Percentiles rank a stretch among this genome's conserved stretches.
These are phyloP conservation scores for Mortierella sp. DNA, from an alignment of 371 early-diverging fungal genomes.

Conservation along the genomic window DNA sequence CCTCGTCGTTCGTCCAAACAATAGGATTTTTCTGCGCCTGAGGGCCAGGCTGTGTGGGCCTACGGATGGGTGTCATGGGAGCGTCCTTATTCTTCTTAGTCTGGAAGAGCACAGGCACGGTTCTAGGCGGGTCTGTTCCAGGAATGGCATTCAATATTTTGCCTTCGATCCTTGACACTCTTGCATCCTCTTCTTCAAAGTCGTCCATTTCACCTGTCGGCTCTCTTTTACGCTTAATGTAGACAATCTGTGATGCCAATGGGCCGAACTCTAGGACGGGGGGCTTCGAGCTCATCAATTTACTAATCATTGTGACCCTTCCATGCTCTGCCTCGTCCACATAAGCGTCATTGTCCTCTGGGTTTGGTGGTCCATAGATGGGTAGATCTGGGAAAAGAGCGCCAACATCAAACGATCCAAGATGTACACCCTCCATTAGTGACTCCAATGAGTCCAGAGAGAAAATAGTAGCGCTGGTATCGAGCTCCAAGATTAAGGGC, in stretches of 20 bases:
- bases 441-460: conserved; percentile 37
- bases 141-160: conserved; percentile 46
- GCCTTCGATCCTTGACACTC: conserved; percentile 57
- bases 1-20: conserved; percentile 81
- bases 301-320: conserved; percentile 53
- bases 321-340: conserved; percentile 52
- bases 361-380: conserved; percentile 61
- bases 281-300: conserved; percentile 46
- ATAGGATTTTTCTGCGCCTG: conserved; percentile 27
- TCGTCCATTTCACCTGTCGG: conserved; percentile 57
- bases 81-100: conserved; percentile 65
- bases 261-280: conserved; percentile 51
- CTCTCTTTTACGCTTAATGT: conserved; percentile 61
- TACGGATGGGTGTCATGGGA: conserved; percentile 59
- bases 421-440: conserved; percentile 38
- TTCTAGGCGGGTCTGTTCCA: conserved; percentile 50
- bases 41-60: conserved; percentile 59
- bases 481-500: conserved; percentile 48
- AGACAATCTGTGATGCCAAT: conserved; percentile 59
- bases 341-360: conserved; percentile 58
- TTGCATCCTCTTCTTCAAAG: conserved; percentile 58
- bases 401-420: conserved; percentile 48
- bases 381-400: conserved; percentile 60
- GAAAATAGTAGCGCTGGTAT: conserved; percentile 35
- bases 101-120: conserved; percentile 52